Evolutionary conservation across 225 moss, liverwort and hornwort genomes (phyloP).

Genomic region (Bryoerythrophyllum caledonicum): DNA sequence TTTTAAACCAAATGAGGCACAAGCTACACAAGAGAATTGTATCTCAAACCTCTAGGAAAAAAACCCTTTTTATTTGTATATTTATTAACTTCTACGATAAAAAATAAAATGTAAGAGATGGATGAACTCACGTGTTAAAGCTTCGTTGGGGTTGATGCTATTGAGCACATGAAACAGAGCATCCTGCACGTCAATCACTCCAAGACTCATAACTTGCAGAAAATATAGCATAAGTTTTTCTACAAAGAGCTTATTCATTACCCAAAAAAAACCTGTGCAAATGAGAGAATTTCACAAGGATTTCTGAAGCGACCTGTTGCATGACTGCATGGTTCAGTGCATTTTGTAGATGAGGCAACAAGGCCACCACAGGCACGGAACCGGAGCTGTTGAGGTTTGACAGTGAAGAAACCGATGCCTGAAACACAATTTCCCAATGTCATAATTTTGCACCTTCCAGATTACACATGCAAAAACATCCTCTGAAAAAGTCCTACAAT

Average conservation of each 20-base stretch:
- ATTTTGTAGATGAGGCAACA: conserved; percentile 55
- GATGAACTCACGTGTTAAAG: conserved; percentile 35
- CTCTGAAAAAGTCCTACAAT: background rate
- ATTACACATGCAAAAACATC: background rate
- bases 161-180: conserved; percentile 50
- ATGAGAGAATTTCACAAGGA: background rate
- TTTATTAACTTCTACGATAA: no score
- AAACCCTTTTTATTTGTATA: background rate
- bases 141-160: conserved; percentile 42
- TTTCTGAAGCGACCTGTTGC: conserved; percentile 46
- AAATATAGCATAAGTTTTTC: background rate
- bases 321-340: conserved; percentile 46
- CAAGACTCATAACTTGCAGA: conserved; percentile 7
- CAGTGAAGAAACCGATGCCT: conserved; percentile 27
- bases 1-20: background rate
- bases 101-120: background rate
- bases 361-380: conserved; percentile 40
- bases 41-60: background rate
- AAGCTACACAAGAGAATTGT: background rate
- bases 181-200: conserved; percentile 40
- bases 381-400: conserved; percentile 32
- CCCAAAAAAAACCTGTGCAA: background rate
- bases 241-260: background rate
- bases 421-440: background rate
- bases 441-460: background rate